Conservation (phyloP, 2,329 filamentous ascomycete genomes). For the Hysterium pulicare region DNA sequence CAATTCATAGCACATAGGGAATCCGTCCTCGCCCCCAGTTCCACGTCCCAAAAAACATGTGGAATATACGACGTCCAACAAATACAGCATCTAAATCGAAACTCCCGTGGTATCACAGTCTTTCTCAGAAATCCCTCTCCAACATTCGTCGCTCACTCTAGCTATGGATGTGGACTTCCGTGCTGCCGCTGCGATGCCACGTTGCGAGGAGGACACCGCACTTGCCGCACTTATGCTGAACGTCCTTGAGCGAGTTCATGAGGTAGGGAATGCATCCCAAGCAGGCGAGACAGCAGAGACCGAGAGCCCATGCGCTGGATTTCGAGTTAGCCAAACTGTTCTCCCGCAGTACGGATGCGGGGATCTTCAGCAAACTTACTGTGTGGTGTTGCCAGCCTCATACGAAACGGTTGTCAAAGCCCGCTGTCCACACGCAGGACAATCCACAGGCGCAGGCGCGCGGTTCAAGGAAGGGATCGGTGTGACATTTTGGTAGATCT, state of each 20-base stretch:
- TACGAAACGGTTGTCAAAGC: constrained; percentile 35
- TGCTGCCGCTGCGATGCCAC: constrained; percentile 49
- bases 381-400: constrained; percentile 40
- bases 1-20: too few relatives aligned
- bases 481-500: constrained; percentile 34
- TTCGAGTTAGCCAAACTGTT: constrained; percentile 7
- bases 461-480: constrained; percentile 31
- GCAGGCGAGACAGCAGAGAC: constrained; percentile 43
- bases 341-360: background rate
- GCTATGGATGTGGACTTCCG: constrained; percentile 43
- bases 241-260: constrained; percentile 47
- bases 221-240: constrained; percentile 47
- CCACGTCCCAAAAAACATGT: too few relatives aligned
- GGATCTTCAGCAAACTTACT: constrained; percentile 35
- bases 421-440: constrained; percentile 45
- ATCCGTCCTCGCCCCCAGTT: too few relatives aligned
- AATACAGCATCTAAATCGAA: too few relatives aligned
- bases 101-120: too few relatives aligned
- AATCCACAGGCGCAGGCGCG: constrained; percentile 45
- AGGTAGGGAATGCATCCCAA: constrained; percentile 50
- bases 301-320: constrained; percentile 44
- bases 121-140: too few relatives aligned
- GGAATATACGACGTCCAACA: too few relatives aligned
- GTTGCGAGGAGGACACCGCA: constrained; percentile 46
- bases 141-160: too few relatives aligned